Base-by-base conservation (phyloP, 176 grass and related monocot species). In the Chloris gayana region DNA sequence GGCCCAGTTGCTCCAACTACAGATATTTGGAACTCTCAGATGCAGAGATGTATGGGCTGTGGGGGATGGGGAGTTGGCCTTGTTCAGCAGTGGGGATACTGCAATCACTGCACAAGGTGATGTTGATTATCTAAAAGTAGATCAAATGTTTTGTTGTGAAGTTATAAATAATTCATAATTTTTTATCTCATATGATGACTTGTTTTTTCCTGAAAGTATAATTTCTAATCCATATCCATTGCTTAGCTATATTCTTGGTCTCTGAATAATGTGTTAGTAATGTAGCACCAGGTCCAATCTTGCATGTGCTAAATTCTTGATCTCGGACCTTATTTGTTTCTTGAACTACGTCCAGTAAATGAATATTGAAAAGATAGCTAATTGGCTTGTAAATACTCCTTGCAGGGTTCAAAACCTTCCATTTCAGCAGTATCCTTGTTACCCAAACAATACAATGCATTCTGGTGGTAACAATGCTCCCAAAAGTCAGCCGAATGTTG, bases 41-140 rank as follows among this genome's bases (percentile, higher is more conserved):
- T 93, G 85, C 86, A 85, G 50, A 91, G 69, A 88, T 99, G 96
- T 82, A 80, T 91, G 74, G 88, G 96, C 30, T 99, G 96, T 88
- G 96, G 96, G 79, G 93, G 90, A 66, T 99, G 93, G 90, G 96
- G 93, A 49, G 29, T 99, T 85, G 93, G 96, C 76, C 87, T 99
- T 80, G 93, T 99, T 79, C 93, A 91, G 84, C 47, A 84, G 14
- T 99, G 88, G 85, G 90, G 90, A 51, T 99, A 99, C 83, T 99
- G 96, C 82, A 89, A 95, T 87, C 90, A 95, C 37, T 93, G 93
- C 89, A 99, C 93, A 81, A 90, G 96, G 93, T 99, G 91, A 24
- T 76, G 14, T 33, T 78, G 70, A 67, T 71, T 66, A 71, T 49
- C 12, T 7, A 58, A 37, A 72, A 58, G 37, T 68, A 39, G 82